Conservation (phyloP, 257 asterid species). For the Phtheirospermum japonicum region DNA sequence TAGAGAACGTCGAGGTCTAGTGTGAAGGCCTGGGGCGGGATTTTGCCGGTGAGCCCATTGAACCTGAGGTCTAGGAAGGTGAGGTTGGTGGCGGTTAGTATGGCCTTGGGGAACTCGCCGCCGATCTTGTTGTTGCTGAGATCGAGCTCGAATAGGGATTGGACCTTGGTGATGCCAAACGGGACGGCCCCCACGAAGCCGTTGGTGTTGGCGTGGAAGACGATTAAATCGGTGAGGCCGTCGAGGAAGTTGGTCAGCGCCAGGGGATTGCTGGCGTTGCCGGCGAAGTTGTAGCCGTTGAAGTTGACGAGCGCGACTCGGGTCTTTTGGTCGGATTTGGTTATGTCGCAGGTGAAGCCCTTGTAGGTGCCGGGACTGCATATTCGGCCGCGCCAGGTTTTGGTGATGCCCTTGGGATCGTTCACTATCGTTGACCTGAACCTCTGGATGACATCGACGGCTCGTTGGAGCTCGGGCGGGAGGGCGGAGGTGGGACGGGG, state of each 20-base stretch:
- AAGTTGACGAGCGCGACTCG: conserved; percentile 47
- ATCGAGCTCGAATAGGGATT: conserved; percentile 52
- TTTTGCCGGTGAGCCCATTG: conserved; percentile 40
- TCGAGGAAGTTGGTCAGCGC: conserved; percentile 27
- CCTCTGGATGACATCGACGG: conserved; percentile 30
- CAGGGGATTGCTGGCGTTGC: conserved; percentile 6
- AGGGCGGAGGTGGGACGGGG: background rate
- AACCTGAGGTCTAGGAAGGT: conserved; percentile 65
- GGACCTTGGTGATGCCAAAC: conserved; percentile 9
- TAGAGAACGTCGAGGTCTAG: conserved; percentile 61
- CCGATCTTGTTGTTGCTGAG: conserved; percentile 57
- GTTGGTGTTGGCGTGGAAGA: conserved; percentile 66
- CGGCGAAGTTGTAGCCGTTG: conserved; percentile 30
- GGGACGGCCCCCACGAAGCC: conserved; percentile 42
- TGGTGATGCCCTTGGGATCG: conserved; percentile 28
- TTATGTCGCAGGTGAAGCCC: conserved; percentile 53
- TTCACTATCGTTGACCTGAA: conserved; percentile 21
- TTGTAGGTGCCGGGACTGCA: conserved; percentile 37
- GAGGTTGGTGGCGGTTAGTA: conserved; percentile 44
- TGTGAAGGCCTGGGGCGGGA: conserved; percentile 42
- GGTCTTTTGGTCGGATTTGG: conserved; percentile 14
- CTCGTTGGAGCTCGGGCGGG: conserved; percentile 24
- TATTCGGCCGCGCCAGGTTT: conserved; percentile 50
- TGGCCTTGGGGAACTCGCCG: conserved; percentile 47
- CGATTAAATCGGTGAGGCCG: conserved; percentile 30